A percentile compares a stretch with the other conserved stretches of the same genome.
These are phyloP conservation scores for Dissoconium aciculare DNA, from an alignment of 2,329 filamentous ascomycete species.

Conservation along the genomic window DNA sequence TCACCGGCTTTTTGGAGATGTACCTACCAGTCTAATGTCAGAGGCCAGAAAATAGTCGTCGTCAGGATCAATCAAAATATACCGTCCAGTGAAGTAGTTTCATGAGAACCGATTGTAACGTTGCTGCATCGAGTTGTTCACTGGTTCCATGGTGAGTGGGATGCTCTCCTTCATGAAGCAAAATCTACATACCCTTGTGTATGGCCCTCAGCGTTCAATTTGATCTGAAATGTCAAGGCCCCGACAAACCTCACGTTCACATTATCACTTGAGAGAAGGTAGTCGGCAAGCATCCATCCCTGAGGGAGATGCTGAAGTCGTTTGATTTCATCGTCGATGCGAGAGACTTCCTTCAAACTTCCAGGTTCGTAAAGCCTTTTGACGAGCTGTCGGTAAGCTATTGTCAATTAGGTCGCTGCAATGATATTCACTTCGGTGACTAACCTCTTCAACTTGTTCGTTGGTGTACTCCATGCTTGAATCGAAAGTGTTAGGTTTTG, in stretches of 20 bases:
- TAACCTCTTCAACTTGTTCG: background rate
- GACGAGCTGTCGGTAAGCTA: conserved; percentile 26
- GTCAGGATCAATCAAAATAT: too few relatives aligned
- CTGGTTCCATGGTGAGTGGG: too few relatives aligned
- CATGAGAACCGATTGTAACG: conserved; percentile 44
- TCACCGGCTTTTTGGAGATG: conserved; percentile 36
- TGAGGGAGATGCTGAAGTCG: conserved; percentile 61
- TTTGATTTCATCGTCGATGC: conserved; percentile 61
- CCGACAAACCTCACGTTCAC: conserved; percentile 81
- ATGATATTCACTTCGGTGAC: too few relatives aligned
- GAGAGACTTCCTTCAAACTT: conserved; percentile 30
- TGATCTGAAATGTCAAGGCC: conserved; percentile 81
- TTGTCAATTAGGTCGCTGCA: too few relatives aligned
- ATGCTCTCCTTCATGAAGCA: conserved; percentile 18
- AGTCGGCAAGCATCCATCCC: conserved; percentile 76
- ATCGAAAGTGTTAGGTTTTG: too few relatives aligned
- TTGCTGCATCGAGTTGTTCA: conserved; percentile 40
- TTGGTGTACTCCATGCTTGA: background rate
- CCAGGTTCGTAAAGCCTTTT: conserved; percentile 36
- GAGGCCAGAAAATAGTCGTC: background rate
- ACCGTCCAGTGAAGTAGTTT: conserved; percentile 50
- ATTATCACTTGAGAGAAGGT: conserved; percentile 52
- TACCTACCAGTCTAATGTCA: too few relatives aligned
- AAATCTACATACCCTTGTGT: conserved; percentile 22
- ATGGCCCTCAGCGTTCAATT: conserved; percentile 60